Conservation (phyloP, 345 rosid genomes). For the Eucalyptus regnans region DNA sequence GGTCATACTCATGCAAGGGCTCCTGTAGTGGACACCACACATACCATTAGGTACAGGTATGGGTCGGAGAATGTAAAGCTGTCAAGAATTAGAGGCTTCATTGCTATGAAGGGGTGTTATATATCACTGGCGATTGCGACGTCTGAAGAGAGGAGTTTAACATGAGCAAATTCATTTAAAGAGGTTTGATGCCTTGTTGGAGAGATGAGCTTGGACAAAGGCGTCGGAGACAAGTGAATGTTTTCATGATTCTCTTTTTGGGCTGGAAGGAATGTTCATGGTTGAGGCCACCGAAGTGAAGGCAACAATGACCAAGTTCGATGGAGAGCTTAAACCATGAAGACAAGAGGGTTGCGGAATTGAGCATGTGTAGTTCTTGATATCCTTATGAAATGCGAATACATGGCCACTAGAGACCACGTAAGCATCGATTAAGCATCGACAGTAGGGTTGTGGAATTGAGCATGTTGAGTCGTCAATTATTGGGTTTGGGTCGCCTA, state of each 20-base stretch:
- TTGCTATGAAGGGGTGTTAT: neutral
- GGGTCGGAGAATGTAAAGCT: neutral
- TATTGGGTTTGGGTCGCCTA: neutral
- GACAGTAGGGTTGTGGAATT: no score
- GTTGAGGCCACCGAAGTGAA: neutral
- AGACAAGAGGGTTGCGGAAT: neutral
- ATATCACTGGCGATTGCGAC: neutral
- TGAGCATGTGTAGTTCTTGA: neutral
- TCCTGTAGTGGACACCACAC: neutral
- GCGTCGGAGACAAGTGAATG: neutral
- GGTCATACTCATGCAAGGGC: neutral
- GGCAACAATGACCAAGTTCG: neutral
- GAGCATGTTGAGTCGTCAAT: neutral
- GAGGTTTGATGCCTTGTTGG: neutral
- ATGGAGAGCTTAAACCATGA: neutral
- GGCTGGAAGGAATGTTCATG: neutral
- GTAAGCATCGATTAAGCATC: neutral
- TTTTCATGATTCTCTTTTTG: neutral
- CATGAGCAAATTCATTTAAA: neutral
- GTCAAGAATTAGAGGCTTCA: neutral
- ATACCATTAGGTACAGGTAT: neutral
- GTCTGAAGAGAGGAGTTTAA: neutral
- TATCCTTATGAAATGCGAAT: neutral
- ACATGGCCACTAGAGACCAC: neutral
- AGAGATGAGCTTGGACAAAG: neutral